These are phyloP conservation scores for Globisporangium lucens DNA, from an alignment of 352 stramenopile genomes.

Conservation along the genomic window DNA sequence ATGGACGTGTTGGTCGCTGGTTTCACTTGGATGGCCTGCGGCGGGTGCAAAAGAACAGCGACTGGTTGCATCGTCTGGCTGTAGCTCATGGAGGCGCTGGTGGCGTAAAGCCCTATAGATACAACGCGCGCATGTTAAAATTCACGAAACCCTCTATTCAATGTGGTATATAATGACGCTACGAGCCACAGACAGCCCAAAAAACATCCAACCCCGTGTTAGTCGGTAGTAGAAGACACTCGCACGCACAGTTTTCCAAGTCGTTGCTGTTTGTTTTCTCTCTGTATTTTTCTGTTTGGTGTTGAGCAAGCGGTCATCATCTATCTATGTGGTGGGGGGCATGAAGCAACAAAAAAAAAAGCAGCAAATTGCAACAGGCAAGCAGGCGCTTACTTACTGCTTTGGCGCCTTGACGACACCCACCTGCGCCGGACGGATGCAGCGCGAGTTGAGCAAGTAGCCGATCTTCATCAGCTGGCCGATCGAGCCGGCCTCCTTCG, in stretches of 20 bases:
- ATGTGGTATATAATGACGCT: too few species aligned
- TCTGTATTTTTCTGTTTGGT: conserved; percentile 1
- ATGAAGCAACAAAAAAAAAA: not conserved
- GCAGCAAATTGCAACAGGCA: not conserved
- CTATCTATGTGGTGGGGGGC: conserved; percentile 6
- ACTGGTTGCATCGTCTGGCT: too few species aligned
- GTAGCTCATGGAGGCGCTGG: not conserved
- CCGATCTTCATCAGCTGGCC: conserved; percentile 97
- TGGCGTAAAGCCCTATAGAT: not conserved
- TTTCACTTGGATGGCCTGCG: not conserved
- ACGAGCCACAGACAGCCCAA: too few species aligned
- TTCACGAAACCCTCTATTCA: too few species aligned
- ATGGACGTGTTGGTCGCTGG: not conserved
- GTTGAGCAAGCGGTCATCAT: not conserved
- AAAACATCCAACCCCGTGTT: too few species aligned
- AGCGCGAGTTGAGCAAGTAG: conserved; percentile 95
- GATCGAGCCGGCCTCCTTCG: conserved; percentile 88
- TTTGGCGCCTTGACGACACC: conserved; percentile 73
- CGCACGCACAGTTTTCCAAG: not conserved
- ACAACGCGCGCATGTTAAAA: too few species aligned
- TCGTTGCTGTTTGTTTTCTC: not conserved
- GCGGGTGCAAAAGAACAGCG: too few species aligned
- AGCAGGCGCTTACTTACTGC: conserved; percentile 10
- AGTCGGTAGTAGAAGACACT: not conserved
- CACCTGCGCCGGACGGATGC: conserved; percentile 96